These are phyloP conservation scores for Mycena belliarum DNA, from an alignment of 768 basidiomycete species.

Conservation along the genomic window DNA sequence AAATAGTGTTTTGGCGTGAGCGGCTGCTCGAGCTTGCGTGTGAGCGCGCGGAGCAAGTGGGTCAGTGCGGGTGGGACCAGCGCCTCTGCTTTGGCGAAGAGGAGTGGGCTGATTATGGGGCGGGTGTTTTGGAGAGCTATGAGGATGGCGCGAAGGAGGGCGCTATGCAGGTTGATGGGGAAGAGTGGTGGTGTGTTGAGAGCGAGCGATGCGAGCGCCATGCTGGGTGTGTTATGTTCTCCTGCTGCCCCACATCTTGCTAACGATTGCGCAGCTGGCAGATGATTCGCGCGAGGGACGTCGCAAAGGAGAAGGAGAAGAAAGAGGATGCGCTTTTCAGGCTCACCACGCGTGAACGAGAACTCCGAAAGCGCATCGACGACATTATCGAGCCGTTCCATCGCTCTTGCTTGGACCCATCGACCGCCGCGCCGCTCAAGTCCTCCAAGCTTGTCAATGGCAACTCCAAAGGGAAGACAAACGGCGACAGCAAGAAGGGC, in stretches of 20 bases:
- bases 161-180: constrained; percentile 43
- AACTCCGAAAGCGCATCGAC: constrained; percentile 76
- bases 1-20: constrained; percentile 70
- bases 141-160: constrained; percentile 38
- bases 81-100: constrained; percentile 82
- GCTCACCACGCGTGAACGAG: constrained; percentile 74
- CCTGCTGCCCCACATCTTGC: constrained; percentile 10
- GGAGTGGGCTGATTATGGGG: constrained; percentile 72
- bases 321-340: constrained; percentile 67
- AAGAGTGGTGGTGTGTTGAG: constrained; percentile 80
- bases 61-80: constrained; percentile 88
- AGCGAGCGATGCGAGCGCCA: constrained; percentile 79
- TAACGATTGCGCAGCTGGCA: constrained; percentile 61
- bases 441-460: constrained; percentile 49
- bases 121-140: constrained; percentile 70
- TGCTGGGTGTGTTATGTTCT: constrained; percentile 50
- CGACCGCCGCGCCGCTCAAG: constrained; percentile 35
- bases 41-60: constrained; percentile 62
- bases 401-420: constrained; percentile 35
- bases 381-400: constrained; percentile 61
- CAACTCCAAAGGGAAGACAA: constrained; percentile 41
- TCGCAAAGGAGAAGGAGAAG: constrained; percentile 73
- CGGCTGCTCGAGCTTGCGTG: constrained; percentile 65
- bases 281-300: constrained; percentile 68
- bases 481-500: constrained; percentile 55